These are phyloP conservation scores for Malassezia psittaci DNA, from an alignment of 1,284 basidiomycete species.

Conservation along the genomic window DNA sequence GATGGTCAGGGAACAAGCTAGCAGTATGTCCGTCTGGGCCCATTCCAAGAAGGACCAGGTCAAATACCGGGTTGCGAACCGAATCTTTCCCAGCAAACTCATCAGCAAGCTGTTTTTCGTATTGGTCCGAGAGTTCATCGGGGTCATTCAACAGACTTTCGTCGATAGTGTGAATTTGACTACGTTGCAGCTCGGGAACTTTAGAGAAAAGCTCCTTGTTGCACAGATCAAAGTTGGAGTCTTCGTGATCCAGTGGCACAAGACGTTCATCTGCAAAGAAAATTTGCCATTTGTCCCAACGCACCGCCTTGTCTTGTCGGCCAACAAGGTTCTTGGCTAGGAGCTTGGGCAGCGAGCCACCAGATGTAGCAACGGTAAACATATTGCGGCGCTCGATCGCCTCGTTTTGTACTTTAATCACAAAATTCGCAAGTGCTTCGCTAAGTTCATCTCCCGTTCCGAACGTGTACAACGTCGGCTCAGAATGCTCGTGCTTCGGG, in stretches of 20 bases:
- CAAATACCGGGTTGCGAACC: conserved; percentile 46
- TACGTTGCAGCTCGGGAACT: conserved; percentile 62
- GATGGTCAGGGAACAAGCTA: conserved; percentile 85
- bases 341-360: conserved; percentile 80
- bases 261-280: conserved; percentile 96
- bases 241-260: conserved; percentile 80
- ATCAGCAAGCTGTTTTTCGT: conserved; percentile 78
- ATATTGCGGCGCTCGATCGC: conserved; percentile 74
- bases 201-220: conserved; percentile 68
- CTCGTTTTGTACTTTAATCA: conserved; percentile 71
- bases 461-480: conserved; percentile 68
- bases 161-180: conserved; percentile 80
- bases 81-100: conserved; percentile 57
- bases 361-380: conserved; percentile 86
- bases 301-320: conserved; percentile 57
- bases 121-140: conserved; percentile 78
- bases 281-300: conserved; percentile 97
- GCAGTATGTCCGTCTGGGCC: conserved; percentile 80
- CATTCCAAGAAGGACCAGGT: conserved; percentile 48
- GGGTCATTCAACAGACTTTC: conserved; percentile 55
- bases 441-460: conserved; percentile 51
- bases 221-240: conserved; percentile 81
- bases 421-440: conserved; percentile 66
- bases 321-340: conserved; percentile 62
- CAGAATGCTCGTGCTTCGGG: conserved; percentile 16